Conservation (phyloP, 2,329 filamentous ascomycete species). For the Sphaceloma murrayae region DNA sequence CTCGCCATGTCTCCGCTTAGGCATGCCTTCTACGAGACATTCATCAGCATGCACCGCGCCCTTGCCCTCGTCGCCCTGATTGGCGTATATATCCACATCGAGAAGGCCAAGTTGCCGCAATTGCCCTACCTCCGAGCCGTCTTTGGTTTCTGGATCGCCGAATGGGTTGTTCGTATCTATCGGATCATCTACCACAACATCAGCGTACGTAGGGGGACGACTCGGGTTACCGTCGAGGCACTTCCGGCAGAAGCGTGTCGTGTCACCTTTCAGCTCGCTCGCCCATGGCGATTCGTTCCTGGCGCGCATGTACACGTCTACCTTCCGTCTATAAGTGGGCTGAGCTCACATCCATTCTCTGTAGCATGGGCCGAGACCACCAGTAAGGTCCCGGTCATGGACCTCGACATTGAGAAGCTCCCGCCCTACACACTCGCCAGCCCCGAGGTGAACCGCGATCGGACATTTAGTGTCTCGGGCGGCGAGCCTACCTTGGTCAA, state of each 20-base stretch:
- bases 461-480: background rate
- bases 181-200: constrained; percentile 47
- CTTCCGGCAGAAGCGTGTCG: constrained; percentile 51
- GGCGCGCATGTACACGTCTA: constrained; percentile 54
- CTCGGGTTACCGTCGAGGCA: constrained; percentile 48
- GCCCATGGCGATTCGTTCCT: constrained; percentile 44
- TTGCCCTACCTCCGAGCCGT: constrained; percentile 65
- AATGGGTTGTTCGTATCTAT: constrained; percentile 44
- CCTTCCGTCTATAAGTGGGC: constrained; percentile 40
- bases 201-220: constrained; percentile 39
- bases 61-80: constrained; percentile 59
- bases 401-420: constrained; percentile 30
- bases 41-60: constrained; percentile 76
- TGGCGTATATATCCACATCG: constrained; percentile 70
- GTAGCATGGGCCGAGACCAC: constrained; percentile 38
- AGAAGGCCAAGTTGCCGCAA: constrained; percentile 57
- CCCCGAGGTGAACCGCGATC: constrained; percentile 16
- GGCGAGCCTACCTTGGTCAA: constrained; percentile 8
- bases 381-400: constrained; percentile 22
- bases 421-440: constrained; percentile 16
- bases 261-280: constrained; percentile 50
- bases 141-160: constrained; percentile 65
- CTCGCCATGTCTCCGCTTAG: constrained; percentile 69
- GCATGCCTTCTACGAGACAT: constrained; percentile 95
- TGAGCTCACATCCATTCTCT: constrained; percentile 42